Percentiles rank a stretch among this genome's conserved stretches.
Evolutionary conservation across 2,329 filamentous ascomycete species (phyloP).

Genomic region (Colletotrichum sp.): DNA sequence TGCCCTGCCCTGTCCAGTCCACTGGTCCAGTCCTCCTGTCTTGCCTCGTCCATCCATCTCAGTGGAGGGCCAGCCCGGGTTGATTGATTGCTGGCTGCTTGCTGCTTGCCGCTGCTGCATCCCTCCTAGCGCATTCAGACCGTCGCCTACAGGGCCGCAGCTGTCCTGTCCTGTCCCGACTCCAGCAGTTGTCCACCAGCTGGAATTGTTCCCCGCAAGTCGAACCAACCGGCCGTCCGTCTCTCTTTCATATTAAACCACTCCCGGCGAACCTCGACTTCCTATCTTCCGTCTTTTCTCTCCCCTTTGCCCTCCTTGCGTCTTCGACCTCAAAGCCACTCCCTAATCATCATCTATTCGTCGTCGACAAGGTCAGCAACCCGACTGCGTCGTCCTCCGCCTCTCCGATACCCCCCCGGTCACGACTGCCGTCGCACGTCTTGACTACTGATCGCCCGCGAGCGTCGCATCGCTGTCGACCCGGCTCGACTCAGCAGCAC

Average conservation of each 20-base stretch:
- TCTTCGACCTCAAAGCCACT: not conserved
- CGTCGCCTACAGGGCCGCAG: not conserved
- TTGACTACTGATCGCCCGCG: not conserved
- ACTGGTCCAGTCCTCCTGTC: not conserved
- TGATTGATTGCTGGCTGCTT: not conserved
- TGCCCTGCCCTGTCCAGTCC: not conserved
- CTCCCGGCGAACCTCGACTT: not conserved
- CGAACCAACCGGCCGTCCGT: not conserved
- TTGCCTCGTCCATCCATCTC: not conserved
- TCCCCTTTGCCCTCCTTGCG: not conserved
- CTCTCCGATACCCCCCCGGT: not conserved
- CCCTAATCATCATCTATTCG: not conserved
- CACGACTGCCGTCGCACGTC: not conserved
- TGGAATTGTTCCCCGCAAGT: slow-evolving; percentile 9
- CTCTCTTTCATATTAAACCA: slow-evolving; percentile 5
- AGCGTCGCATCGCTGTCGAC: not conserved
- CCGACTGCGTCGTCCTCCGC: not conserved
- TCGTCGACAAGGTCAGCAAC: not conserved
- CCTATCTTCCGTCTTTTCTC: not conserved
- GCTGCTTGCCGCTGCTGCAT: not conserved
- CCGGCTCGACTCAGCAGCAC: not conserved
- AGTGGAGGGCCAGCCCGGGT: not conserved
- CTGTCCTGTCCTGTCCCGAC: not conserved
- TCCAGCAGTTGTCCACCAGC: not conserved
- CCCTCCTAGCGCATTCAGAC: not conserved